phyloP scores from a whole-genome alignment of 257 asterid species.

The Ajuga chamaepitys region DNA sequence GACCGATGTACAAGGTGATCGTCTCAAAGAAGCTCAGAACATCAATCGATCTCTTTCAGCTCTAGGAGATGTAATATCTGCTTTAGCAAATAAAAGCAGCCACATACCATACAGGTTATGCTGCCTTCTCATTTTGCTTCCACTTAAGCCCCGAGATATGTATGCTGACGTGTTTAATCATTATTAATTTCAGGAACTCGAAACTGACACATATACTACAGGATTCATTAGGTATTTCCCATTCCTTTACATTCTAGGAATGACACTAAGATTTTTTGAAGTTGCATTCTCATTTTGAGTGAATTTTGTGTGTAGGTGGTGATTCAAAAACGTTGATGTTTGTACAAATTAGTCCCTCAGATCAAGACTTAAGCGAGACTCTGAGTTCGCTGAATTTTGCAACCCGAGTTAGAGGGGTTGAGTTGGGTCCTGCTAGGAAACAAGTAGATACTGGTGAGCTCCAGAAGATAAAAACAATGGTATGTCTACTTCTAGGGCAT shows the following conservation, averaged over 20 bases:
- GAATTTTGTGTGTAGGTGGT: slow-evolving; percentile 48
- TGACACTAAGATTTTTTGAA: not conserved
- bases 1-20: slow-evolving; percentile 95
- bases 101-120: slow-evolving; percentile 88
- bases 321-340: slow-evolving; percentile 95
- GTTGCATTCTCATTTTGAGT: not conserved
- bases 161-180: not conserved
- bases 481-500: slow-evolving; percentile 25
- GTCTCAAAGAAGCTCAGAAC: slow-evolving; percentile 99
- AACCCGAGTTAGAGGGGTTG: slow-evolving; percentile 86
- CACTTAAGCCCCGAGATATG: not conserved
- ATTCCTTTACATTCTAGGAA: not conserved
- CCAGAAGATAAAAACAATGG: slow-evolving; percentile 73
- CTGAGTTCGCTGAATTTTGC: slow-evolving; percentile 89
- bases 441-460: slow-evolving; percentile 78
- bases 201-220: slow-evolving; percentile 92
- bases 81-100: slow-evolving; percentile 93
- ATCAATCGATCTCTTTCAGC: slow-evolving; percentile 98
- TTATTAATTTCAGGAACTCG: slow-evolving; percentile 56
- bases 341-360: slow-evolving; percentile 98
- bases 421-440: slow-evolving; percentile 75
- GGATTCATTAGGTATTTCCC: slow-evolving; percentile 72
- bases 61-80: slow-evolving; percentile 91
- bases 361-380: slow-evolving; percentile 79
- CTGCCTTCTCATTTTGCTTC: not conserved